phyloP scores from a whole-genome alignment of 2,329 filamentous ascomycete species.

The Neonectria coccinea region DNA sequence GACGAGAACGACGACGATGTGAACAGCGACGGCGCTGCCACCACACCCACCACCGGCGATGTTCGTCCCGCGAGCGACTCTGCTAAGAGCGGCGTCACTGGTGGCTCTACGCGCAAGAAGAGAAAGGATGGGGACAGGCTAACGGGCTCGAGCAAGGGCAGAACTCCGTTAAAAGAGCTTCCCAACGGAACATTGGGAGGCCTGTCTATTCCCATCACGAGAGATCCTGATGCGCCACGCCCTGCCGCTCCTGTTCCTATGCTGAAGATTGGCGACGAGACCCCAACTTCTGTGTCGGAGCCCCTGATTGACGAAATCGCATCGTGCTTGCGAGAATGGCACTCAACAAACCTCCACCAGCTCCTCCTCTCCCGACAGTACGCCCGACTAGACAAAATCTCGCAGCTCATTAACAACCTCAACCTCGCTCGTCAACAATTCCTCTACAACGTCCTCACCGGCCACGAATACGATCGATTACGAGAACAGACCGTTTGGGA shows the following conservation, averaged over 20 bases:
- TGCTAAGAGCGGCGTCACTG: slow-evolving; percentile 65
- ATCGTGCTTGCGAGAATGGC: slow-evolving; percentile 96
- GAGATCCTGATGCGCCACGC: slow-evolving; percentile 76
- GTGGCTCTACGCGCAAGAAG: slow-evolving; percentile 52
- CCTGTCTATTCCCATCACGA: slow-evolving; percentile 62
- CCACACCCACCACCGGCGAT: slow-evolving; percentile 41
- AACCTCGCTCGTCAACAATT: slow-evolving; percentile 90
- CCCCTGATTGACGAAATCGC: slow-evolving; percentile 97
- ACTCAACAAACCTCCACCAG: slow-evolving; percentile 95
- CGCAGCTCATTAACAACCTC: slow-evolving; percentile 82
- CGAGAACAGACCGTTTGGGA: slow-evolving; percentile 96
- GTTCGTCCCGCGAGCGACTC: slow-evolving; percentile 59
- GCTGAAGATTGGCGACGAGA: slow-evolving; percentile 98
- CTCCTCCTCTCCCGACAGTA: slow-evolving; percentile 88
- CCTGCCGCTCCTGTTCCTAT: slow-evolving; percentile 95
- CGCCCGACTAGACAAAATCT: slow-evolving; percentile 81
- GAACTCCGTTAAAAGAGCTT: slow-evolving; percentile 51
- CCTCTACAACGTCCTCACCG: slow-evolving; percentile 92
- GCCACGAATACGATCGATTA: slow-evolving; percentile 81
- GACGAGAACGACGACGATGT: slow-evolving; percentile 56
- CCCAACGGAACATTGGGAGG: slow-evolving; percentile 56
- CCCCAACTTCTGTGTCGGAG: slow-evolving; percentile 87
- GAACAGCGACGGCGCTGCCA: slow-evolving; percentile 50
- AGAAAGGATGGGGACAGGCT: slow-evolving; percentile 49
- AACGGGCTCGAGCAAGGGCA: slow-evolving; percentile 40